Percentiles rank a stretch among this genome's conserved stretches.
These are phyloP conservation scores for Melanomma pulvis-pyrius DNA, from an alignment of 495 filamentous ascomycete species.

Conservation along the genomic window DNA sequence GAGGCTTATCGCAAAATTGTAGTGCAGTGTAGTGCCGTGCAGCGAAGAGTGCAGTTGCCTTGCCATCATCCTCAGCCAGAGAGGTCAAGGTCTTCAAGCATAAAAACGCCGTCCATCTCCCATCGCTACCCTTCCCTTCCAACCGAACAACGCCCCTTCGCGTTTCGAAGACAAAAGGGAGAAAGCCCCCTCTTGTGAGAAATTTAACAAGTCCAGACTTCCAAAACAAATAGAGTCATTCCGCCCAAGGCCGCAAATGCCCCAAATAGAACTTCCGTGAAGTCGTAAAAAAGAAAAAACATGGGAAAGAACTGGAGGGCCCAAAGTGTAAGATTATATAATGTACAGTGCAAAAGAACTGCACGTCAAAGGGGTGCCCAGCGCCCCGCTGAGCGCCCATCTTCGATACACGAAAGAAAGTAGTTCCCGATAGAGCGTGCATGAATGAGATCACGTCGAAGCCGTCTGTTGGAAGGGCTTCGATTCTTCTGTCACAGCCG, in stretches of 20 bases:
- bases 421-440: background rate
- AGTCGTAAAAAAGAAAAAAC: conserved; percentile 1
- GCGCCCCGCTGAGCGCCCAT: background rate
- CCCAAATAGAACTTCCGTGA: background rate
- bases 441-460: background rate
- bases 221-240: background rate
- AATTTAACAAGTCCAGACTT: background rate
- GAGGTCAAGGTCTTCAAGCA: background rate
- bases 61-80: background rate
- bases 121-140: background rate
- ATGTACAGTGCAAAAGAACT: conserved; percentile 20
- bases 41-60: background rate
- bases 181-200: too few relatives aligned
- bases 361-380: background rate
- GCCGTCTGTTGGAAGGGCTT: conserved; percentile 1
- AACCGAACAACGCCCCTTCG: background rate
- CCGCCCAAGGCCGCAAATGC: background rate
- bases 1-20: background rate
- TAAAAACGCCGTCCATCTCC: background rate
- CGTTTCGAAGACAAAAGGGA: background rate
- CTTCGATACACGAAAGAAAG: conserved; percentile 8
- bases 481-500: conserved; percentile 14
- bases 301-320: background rate
- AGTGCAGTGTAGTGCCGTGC: background rate
- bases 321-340: conserved; percentile 19